Conservation (phyloP, 768 basidiomycete genomes). For the Podaxis rugospora region DNA sequence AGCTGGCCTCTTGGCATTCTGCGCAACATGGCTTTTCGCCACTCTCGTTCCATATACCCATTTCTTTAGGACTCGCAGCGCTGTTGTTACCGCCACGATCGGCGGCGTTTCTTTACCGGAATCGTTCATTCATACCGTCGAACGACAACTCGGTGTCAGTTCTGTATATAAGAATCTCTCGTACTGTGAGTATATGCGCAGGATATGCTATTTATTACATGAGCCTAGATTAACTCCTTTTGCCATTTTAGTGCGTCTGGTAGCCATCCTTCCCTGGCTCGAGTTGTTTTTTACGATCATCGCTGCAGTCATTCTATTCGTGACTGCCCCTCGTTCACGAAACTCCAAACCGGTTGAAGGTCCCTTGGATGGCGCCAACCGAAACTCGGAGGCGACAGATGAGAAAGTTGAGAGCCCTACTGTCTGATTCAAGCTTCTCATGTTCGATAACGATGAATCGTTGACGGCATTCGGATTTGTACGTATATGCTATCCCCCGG, state of each 20-base stretch:
- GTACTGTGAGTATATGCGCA: conserved; percentile 3
- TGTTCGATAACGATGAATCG: neutral
- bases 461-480: neutral
- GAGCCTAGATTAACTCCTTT: neutral
- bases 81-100: conserved; percentile 33
- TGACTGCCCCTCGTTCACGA: neutral
- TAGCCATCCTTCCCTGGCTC: conserved; percentile 10
- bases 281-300: conserved; percentile 2
- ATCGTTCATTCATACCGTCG: neutral
- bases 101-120: conserved; percentile 26
- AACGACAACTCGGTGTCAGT: neutral
- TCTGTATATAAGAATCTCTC: neutral
- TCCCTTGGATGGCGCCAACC: neutral
- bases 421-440: neutral
- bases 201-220: neutral
- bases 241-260: neutral
- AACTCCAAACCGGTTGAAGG: neutral
- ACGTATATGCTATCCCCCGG: neutral
- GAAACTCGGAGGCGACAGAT: neutral
- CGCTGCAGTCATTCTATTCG: neutral
- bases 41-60: conserved; percentile 38
- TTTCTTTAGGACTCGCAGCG: conserved; percentile 35
- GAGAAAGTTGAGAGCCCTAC: neutral
- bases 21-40: conserved; percentile 40
- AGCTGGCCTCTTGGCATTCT: conserved; percentile 32